Evolutionary conservation across 306 rosid species (phyloP).

Genomic region (Medicago lupulina): DNA sequence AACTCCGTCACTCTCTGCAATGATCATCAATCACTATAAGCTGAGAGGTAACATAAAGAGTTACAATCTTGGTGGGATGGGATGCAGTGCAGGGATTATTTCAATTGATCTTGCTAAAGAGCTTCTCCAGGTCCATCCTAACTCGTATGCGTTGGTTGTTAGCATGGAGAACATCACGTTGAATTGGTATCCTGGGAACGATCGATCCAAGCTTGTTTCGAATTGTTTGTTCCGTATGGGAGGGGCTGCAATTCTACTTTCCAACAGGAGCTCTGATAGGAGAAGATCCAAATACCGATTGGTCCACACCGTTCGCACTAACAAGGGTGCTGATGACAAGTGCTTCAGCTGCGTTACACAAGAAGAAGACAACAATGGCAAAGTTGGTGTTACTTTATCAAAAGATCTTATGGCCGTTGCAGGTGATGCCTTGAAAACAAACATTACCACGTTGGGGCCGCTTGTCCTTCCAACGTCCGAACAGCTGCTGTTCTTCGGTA

Average conservation of each 20-base stretch:
- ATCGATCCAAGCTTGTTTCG: slow-evolving; percentile 84
- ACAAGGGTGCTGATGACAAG: slow-evolving; percentile 80
- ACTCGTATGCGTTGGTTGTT: slow-evolving; percentile 81
- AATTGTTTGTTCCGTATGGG: slow-evolving; percentile 88
- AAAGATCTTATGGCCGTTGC: slow-evolving; percentile 90
- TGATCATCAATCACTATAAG: slow-evolving; percentile 85
- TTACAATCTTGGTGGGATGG: slow-evolving; percentile 88
- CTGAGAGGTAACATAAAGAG: slow-evolving; percentile 78
- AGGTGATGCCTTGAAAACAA: slow-evolving; percentile 86
- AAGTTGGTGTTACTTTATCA: slow-evolving; percentile 82
- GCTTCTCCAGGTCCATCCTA: slow-evolving; percentile 87
- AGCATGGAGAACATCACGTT: slow-evolving; percentile 88
- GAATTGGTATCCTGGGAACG: slow-evolving; percentile 88
- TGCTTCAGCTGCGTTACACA: slow-evolving; percentile 80
- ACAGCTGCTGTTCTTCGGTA: slow-evolving; percentile 75
- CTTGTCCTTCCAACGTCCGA: slow-evolving; percentile 85
- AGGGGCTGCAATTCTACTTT: slow-evolving; percentile 81
- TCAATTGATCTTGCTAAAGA: slow-evolving; percentile 86
- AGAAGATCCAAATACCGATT: slow-evolving; percentile 74
- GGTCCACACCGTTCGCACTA: slow-evolving; percentile 76
- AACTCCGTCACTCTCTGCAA: slow-evolving; percentile 86
- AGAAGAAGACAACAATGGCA: slow-evolving; percentile 76
- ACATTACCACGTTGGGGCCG: slow-evolving; percentile 85
- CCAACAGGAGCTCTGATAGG: slow-evolving; percentile 71
- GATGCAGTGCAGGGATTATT: slow-evolving; percentile 85